Evolutionary conservation across 2,329 filamentous ascomycete species (phyloP), one percentile per base, ranked within the genome.

Genomic region (Colletotrichum godetiae): DNA sequence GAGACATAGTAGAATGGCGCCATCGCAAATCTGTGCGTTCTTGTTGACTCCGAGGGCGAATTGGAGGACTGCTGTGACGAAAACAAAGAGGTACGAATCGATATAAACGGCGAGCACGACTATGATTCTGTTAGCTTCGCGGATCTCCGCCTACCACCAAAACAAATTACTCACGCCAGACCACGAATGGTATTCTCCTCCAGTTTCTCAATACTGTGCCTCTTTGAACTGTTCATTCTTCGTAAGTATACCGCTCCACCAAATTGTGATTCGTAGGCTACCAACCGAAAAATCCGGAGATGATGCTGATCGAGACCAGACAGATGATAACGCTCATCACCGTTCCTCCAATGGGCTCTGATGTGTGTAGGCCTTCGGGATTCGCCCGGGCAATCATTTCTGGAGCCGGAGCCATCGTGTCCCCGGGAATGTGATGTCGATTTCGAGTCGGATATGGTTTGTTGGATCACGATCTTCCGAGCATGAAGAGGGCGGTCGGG

Each of bases 81-180:
- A 85, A 13, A 91, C 88, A 76, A 92, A 92, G 10, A 87, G 76
- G 67, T 88, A 90, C 0, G 90, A 92, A 75, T 92, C 90, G 70
- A 83, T 52, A 75, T 92, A 92, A 46, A 92, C 89, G 11, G 86
- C 82, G 55, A 92, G 82, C 60, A 92, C 86, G 61, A 92, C 90
- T 92, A 63, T 55, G 12, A 12, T 29, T 13, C 8, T 52, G 11
- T 65, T 8, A 64, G 60, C 35, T 42, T 24, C 33, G 29, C n/a
- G 15, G 29, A 5, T 13, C 12, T 13, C 33, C n/a, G 7, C 56
- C 8, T 27, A 8, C n/a, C 29, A 33, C 13, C 33, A 27, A 19
- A 27, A 49, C 4, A 27, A 19, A 24, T 49, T 49, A 3, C 84
- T 76, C 79, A 87, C 86, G 74, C 84, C 85, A 86, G 8, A 84